Base-by-base conservation (phyloP, 2,329 filamentous ascomycete species). In the Verticillium zaregamsianum region DNA sequence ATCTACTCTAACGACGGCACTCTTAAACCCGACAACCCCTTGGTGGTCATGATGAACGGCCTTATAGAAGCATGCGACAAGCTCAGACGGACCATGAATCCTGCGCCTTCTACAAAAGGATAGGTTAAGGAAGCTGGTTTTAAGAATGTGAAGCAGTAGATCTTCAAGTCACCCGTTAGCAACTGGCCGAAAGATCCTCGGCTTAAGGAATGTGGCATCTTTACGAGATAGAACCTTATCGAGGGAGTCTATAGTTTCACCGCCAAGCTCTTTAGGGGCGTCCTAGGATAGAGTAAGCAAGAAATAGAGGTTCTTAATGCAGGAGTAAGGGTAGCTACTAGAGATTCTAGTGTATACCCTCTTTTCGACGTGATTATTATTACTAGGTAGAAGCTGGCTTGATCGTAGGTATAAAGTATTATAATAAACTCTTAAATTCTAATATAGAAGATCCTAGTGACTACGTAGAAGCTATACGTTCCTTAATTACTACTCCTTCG, bases 131-230 rank as follows among this genome's bases (percentile, higher is more conserved):
- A 70, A 3, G 70, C 67, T 3, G 75, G 75, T 1, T 78, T 77
- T 59, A 57, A 66, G 15, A 70, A 70, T 45, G 63, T 74, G 20
- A 66, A 63, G 1, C 67, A 74, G 58, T 66, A 64, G 25, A 59
- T 66, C 14, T 71, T 69, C 58, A 73, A 71, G 61, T 63, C 69
- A 60, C 73, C 73, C 2, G 67, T 72, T 28, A 71, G 72, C 0
- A 65, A 67, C 25, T 78, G 79, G 79, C 73, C 79, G 2, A 76
- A 72, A 49, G 73, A 80, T 37, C 67, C 71, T 1, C 72, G 71
- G 11, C 71, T 79, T 20, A 80, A 80, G 64, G 73, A 77, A 57
- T 70, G 79, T 58, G 78, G 63, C 59, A 14, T 75, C 55, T 55
- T 64, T 35, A 67, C 67, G 37, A 59, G 65, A 1, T 59, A 62